A percentile compares a stretch with the other conserved stretches of the same genome.
Evolutionary conservation across 1,139 yeast genomes (phyloP).

Genomic region (Saccharomyces hybrid): DNA sequence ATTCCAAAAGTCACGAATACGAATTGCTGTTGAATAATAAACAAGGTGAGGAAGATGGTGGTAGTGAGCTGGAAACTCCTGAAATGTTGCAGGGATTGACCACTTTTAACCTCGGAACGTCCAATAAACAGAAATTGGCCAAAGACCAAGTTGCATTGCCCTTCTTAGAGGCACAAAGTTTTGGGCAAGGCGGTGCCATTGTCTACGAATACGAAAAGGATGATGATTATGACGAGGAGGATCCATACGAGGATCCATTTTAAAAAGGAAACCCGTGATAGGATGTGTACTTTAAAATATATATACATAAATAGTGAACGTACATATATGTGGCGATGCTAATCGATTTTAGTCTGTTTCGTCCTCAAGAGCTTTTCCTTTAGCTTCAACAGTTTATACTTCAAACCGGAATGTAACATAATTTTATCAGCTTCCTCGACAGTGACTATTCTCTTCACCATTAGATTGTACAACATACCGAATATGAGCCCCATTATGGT

Average conservation of each 20-base stretch:
- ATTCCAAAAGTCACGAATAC: slow-evolving; percentile 45
- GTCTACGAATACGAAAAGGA: slow-evolving; percentile 81
- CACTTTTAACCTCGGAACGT: slow-evolving; percentile 77
- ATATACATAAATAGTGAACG: not conserved
- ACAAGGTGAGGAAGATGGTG: slow-evolving; percentile 17
- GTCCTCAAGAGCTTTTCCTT: slow-evolving; percentile 9
- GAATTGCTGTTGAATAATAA: slow-evolving; percentile 29
- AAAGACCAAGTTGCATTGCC: slow-evolving; percentile 85
- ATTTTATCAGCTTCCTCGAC: slow-evolving; percentile 60
- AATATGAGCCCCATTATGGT: slow-evolving; percentile 89
- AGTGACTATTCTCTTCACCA: slow-evolving; percentile 68
- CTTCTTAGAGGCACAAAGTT: slow-evolving; percentile 74
- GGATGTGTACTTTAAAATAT: not conserved
- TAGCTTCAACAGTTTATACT: slow-evolving; percentile 12
- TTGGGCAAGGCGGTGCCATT: slow-evolving; percentile 82
- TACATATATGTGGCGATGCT: not conserved
- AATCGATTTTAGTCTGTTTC: not conserved
- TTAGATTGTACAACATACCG: slow-evolving; percentile 75
- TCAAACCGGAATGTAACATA: slow-evolving; percentile 13
- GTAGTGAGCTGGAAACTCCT: slow-evolving; percentile 35
- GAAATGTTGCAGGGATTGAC: slow-evolving; percentile 62
- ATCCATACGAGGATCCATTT: slow-evolving; percentile 94
- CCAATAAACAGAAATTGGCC: slow-evolving; percentile 65
- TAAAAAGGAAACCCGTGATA: slow-evolving; percentile 26
- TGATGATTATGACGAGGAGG: slow-evolving; percentile 94